Base-by-base conservation (phyloP, 164 flowering plant genomes). In the Nelumbo lutea region DNA sequence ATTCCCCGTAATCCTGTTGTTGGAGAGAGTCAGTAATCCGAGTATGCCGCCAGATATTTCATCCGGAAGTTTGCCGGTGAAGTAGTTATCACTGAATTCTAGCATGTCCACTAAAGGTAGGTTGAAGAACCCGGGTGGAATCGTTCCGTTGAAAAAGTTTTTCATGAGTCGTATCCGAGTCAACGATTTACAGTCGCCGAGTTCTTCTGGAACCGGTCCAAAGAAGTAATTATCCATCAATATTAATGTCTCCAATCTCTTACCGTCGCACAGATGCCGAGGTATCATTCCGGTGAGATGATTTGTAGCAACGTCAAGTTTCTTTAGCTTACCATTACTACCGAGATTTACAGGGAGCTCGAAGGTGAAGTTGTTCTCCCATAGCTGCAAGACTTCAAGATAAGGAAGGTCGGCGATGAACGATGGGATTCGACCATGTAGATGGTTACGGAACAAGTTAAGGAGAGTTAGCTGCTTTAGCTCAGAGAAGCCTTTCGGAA, bases 321-420 rank as follows among this genome's bases (percentile, higher is more conserved):
- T 41, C 71, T 2, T 55, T 0, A 95, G 70, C 81, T 73, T 81
- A 14, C 96, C 91, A 53, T 74, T 91, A 4, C 80, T 71, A 6
- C 98, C 98, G 1, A 95, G 85, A 68, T 83, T 85, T 56, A 66
- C 82, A 5, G 98, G 98, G 41, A 95, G 77, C 9, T 77, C 76
- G 27, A 79, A 61, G 10, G 97, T 89, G 81, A 95, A 87, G 77
- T 95, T 90, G 79, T 95, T 95, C 55, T 75, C 87, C 97, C 97
- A 95, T 0, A 89, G 46, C 61, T 89, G 85, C 10, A 95, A 70
- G 6, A 84, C 90, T 71, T 89, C 91, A 2, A 95, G 85, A 64
- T 85, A 65, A 1, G 90, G 92, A 7, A 87, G 75, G 6, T 91
- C 94, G 9, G 85, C 96, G 51, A 95, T 69, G 62, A 82, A 87